These are phyloP conservation scores for Diaporthe longicolla DNA, from an alignment of 2,329 filamentous ascomycete genomes.

Conservation along the genomic window DNA sequence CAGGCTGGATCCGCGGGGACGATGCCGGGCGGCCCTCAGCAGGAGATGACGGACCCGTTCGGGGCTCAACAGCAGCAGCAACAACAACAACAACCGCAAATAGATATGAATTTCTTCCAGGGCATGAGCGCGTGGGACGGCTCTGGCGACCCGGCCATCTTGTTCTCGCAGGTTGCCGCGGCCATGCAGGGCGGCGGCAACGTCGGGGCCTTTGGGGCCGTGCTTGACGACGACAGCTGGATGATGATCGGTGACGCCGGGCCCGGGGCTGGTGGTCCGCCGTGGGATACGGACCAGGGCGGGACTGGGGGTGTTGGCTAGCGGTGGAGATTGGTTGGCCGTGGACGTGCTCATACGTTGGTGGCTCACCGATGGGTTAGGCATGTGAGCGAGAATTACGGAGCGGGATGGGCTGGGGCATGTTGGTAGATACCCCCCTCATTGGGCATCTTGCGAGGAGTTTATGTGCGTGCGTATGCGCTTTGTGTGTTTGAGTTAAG, in stretches of 20 bases:
- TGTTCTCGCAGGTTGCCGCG: slow-evolving; percentile 37
- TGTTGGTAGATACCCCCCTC: not conserved
- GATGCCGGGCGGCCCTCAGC: not conserved
- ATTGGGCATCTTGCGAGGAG: slow-evolving; percentile 23
- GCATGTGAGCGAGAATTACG: not conserved
- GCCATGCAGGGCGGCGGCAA: slow-evolving; percentile 30
- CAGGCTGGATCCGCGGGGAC: not conserved
- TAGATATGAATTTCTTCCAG: slow-evolving; percentile 36
- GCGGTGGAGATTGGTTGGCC: too few relatives aligned
- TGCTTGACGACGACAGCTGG: slow-evolving; percentile 38
- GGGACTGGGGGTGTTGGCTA: slow-evolving; percentile 9
- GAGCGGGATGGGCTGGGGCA: not conserved
- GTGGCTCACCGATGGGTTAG: not conserved
- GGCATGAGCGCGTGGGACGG: slow-evolving; percentile 35
- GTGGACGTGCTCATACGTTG: not conserved
- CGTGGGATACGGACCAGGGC: slow-evolving; percentile 20
- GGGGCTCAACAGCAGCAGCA: not conserved
- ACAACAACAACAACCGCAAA: not conserved
- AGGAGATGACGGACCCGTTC: not conserved
- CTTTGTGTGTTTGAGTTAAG: not conserved
- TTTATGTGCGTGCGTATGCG: not conserved
- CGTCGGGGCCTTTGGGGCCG: not conserved
- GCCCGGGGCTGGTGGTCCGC: not conserved
- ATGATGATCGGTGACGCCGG: slow-evolving; percentile 39
- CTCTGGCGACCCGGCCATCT: slow-evolving; percentile 8